phyloP scores from a whole-genome alignment of 495 filamentous ascomycete genomes.

The Tuber brumale region DNA sequence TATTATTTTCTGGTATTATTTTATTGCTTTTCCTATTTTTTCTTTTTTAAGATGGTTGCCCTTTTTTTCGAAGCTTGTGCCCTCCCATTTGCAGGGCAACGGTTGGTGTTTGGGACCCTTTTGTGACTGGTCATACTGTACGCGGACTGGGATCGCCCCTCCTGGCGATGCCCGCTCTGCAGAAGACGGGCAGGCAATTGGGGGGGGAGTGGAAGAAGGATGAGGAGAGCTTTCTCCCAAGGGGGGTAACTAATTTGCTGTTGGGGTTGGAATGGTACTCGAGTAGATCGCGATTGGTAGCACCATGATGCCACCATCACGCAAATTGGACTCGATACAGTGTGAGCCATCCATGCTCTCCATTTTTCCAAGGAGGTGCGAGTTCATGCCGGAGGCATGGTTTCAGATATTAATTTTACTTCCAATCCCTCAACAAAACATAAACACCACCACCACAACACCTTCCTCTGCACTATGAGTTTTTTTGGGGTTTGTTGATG shows the following conservation, averaged over 20 bases:
- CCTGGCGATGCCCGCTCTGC: not conserved
- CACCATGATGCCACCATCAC: not conserved
- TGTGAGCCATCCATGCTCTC: not conserved
- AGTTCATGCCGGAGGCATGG: not conserved
- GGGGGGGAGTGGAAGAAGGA: not conserved
- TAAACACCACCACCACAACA: not conserved
- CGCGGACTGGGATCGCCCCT: conserved; percentile 27
- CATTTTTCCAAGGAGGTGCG: not conserved
- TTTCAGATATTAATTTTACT: conserved; percentile 1
- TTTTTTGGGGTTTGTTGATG: not conserved
- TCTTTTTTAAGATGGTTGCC: not conserved
- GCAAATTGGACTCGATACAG: not conserved
- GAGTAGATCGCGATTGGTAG: not conserved
- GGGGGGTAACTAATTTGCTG: not conserved
- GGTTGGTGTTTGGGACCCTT: conserved; percentile 36
- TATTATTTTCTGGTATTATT: not conserved
- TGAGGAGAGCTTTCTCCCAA: not conserved
- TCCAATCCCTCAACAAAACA: not conserved
- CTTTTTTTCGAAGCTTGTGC: not conserved
- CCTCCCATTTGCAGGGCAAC: not conserved
- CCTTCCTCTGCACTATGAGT: not conserved
- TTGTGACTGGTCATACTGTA: conserved; percentile 33
- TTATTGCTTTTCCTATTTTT: not conserved
- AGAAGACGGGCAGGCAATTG: not conserved
- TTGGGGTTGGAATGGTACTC: not conserved